Conservation (phyloP, 106 monocot genomes). For the Posidonia australis region DNA sequence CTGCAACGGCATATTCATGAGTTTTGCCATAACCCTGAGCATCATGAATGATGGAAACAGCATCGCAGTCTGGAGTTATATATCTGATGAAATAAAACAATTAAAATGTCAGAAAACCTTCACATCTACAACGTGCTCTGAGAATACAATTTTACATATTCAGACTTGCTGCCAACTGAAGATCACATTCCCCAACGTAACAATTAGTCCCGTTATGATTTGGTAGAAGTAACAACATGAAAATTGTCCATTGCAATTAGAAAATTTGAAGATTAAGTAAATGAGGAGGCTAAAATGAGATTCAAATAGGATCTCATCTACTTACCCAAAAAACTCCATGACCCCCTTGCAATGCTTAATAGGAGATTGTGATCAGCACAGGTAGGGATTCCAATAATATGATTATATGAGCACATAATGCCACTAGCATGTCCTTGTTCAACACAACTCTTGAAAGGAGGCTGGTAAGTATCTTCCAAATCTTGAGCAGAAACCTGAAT, state of each 20-base stretch:
- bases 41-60: conserved; percentile 61
- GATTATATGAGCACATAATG: conserved; percentile 93
- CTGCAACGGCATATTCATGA: conserved; percentile 76
- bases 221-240: too few species aligned
- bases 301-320: background rate
- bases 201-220: too few species aligned
- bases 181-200: too few species aligned
- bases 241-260: too few species aligned
- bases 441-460: conserved; percentile 83
- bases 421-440: conserved; percentile 63
- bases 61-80: conserved; percentile 83
- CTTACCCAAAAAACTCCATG: conserved; percentile 90
- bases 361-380: conserved; percentile 76
- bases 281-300: too few species aligned
- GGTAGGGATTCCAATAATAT: conserved; percentile 74
- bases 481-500: conserved; percentile 69
- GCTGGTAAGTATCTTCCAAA: conserved; percentile 77
- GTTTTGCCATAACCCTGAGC: conserved; percentile 51
- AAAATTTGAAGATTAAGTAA: too few species aligned
- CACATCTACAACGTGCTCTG: too few species aligned
- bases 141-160: too few species aligned
- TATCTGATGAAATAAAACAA: conserved; percentile 34
- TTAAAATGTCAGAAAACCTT: background rate
- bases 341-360: conserved; percentile 45
- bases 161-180: too few species aligned